These are phyloP conservation scores for Claviceps digitariae DNA, from an alignment of 2,329 filamentous ascomycete species.

Conservation along the genomic window DNA sequence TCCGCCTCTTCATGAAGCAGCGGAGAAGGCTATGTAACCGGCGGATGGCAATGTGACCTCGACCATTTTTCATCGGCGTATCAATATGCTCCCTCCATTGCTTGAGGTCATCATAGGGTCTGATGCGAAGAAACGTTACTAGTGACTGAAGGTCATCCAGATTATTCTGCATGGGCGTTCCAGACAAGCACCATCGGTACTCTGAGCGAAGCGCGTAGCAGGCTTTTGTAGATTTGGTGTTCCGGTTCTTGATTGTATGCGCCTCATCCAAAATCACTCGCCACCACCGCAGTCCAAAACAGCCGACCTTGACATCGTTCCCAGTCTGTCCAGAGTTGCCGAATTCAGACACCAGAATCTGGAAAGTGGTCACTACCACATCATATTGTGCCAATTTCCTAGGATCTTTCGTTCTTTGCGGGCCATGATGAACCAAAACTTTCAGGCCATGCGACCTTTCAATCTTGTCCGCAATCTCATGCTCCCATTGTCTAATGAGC, in stretches of 20 bases:
- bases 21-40: constrained; percentile 73
- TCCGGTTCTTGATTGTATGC: constrained; percentile 96
- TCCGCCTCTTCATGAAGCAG: constrained; percentile 97
- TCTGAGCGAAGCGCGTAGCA: constrained; percentile 73
- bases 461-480: constrained; percentile 78
- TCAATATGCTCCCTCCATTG: constrained; percentile 91
- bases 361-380: constrained; percentile 94
- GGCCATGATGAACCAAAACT: constrained; percentile 84
- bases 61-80: constrained; percentile 75
- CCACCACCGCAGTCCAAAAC: constrained; percentile 90
- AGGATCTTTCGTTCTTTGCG: constrained; percentile 65
- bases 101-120: constrained; percentile 73
- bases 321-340: constrained; percentile 50
- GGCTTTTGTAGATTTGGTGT: constrained; percentile 87
- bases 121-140: constrained; percentile 83
- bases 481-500: constrained; percentile 93
- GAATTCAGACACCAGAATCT: constrained; percentile 86
- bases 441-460: constrained; percentile 53
- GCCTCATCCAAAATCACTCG: constrained; percentile 92
- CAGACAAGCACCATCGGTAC: constrained; percentile 92
- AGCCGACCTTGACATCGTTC: constrained; percentile 57
- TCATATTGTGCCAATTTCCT: constrained; percentile 73
- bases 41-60: constrained; percentile 77
- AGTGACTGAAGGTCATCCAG: constrained; percentile 90
- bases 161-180: constrained; percentile 97